Base-by-base conservation (phyloP, 768 basidiomycete species). In the Hydnum rufescens region DNA sequence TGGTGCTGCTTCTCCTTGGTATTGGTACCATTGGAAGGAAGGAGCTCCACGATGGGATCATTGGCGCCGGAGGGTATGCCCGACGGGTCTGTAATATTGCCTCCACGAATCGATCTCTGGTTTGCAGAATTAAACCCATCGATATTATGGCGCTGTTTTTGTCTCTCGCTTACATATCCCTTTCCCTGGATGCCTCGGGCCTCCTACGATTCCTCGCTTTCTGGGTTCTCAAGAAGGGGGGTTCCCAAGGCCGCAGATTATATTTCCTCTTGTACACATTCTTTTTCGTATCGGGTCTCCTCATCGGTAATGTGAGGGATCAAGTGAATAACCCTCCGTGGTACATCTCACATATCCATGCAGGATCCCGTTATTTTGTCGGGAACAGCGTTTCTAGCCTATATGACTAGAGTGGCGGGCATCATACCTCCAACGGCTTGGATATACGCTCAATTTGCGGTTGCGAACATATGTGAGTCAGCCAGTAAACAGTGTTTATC, bases 101-200 rank as follows among this genome's bases (percentile, higher is more conserved):
- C 25, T 25, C 26, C 44, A 8, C 26, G 13, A 13, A 8, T 13
- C 44, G 26, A 47, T 13, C 26, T 28, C 1, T 8, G 13, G 13
- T 8, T 13, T 47, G 16, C 13, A 47, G 44, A 13, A 74, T 96
- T 25, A 76, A 82, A 58, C 92, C 92, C 0, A 85, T 90, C 60
- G 86, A 95, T 62, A 90, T 97, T 57, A 75, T 97, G 63, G 85
- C 87, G 25, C 68, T 97, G 1, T 96, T 97, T 66, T 78, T 88
- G 59, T 86, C 83, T 2, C 70, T 95, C 48, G 88, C 90, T 0
- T 96, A 96, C 65, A 81, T 95, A 71, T 79, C 89, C 3, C 81
- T 95, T 31, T 86, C 90, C 0, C 71, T 96, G 39, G 93, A 96
- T 60, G 74, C 80, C 4, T 89, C 89, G 0, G 93, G 93, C 3